Base-by-base conservation (phyloP, 2,329 filamentous ascomycete species). In the Aspergillus cejpii region DNA sequence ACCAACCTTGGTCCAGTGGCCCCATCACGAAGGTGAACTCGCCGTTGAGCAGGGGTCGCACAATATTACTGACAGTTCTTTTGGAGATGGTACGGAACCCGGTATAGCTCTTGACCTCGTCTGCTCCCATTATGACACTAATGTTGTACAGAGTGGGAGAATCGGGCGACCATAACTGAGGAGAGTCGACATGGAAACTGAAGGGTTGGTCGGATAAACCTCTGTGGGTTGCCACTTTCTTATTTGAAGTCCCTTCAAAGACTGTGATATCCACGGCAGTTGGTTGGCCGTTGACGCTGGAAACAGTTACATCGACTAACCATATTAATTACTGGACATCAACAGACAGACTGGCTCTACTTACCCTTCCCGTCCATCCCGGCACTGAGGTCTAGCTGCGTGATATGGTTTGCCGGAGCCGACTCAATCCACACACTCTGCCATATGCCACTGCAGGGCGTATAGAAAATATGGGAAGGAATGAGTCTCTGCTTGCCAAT, bases 381-480 rank as follows among this genome's bases (percentile, higher is more conserved):
- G 0, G 80, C 83, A 20, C 72, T 63, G 12, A 86, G 56, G 49
- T 85, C 77, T 2, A 86, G 64, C 31, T 75, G 70, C 0, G 74
- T 76, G 43, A 86, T 76, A 52, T 81, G 69, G 39, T 76, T 73
- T 0, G 65, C 50, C 0, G 83, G 78, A 0, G 76, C 80, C n/a
- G 76, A 72, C 58, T 84, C 79, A 1, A 87, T 66, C 83, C 83
- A 87, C 0, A 87, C 83, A 14, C 74, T 75, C 58, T 86, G 83
- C 84, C 84, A 87, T 51, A 87, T 86, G 4, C 84, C 84, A 26
- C 80, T 83, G 59, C 83, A 87, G 0, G 84, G 79, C 0, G 79
- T 80, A 60, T 87, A 87, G 61, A 84, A 87, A 48, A 87, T 87
- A 53, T 64, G 62, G 14, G 50, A 53, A 1, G 76, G 78, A 0